Conservation (phyloP, 768 basidiomycete genomes). For the Mycena albidolilacea region DNA sequence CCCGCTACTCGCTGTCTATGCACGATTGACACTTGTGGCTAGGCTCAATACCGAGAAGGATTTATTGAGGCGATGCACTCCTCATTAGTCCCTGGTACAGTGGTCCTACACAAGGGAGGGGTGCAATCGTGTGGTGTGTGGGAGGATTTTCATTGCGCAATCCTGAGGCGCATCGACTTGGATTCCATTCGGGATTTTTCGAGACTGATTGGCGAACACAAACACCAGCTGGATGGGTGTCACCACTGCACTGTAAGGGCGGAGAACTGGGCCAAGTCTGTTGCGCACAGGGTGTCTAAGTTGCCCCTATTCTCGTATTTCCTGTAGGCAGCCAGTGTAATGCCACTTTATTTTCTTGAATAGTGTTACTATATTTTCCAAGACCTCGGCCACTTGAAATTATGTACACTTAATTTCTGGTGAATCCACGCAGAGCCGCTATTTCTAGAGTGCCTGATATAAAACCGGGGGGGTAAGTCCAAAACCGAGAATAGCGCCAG, state of each 20-base stretch:
- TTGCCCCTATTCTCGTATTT: constrained; percentile 1
- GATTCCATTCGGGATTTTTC: not conserved
- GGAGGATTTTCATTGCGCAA: not conserved
- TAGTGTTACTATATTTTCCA: too few relatives aligned
- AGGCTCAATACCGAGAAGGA: constrained; percentile 18
- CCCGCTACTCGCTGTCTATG: too few relatives aligned
- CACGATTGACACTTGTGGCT: not conserved
- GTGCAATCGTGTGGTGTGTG: not conserved
- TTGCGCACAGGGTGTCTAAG: not conserved
- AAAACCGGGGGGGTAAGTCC: too few relatives aligned
- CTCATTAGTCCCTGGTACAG: not conserved
- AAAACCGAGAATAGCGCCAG: too few relatives aligned
- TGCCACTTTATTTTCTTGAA: too few relatives aligned
- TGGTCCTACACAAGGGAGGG: not conserved
- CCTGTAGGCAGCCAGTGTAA: not conserved
- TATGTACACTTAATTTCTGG: too few relatives aligned
- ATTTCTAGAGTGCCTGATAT: too few relatives aligned
- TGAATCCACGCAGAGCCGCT: too few relatives aligned
- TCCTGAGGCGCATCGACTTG: not conserved
- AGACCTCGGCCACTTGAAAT: too few relatives aligned
- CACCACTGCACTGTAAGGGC: not conserved
- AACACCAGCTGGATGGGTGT: not conserved
- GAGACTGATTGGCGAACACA: not conserved
- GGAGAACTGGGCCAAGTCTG: not conserved
- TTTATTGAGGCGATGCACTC: not conserved